phyloP scores from a whole-genome alignment of 2,329 filamentous ascomycete genomes.

The Alternaria sp. region DNA sequence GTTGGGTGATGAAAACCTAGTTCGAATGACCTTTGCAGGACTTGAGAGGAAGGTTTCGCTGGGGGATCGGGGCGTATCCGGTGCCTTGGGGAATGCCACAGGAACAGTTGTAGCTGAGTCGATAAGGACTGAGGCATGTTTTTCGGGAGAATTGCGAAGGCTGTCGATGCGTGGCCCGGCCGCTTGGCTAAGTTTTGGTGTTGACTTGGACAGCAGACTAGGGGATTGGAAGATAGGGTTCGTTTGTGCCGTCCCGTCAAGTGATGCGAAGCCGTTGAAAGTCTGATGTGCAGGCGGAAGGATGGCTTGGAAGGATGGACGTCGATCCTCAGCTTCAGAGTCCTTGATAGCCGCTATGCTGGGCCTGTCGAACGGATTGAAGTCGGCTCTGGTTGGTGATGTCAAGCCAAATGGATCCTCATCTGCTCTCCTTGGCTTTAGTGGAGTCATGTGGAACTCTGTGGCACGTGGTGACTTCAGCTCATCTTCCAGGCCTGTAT shows the following conservation, averaged over 20 bases:
- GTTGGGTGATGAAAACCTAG: conserved; percentile 53
- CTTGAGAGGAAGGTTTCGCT: conserved; percentile 41
- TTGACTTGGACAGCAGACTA: conserved; percentile 19
- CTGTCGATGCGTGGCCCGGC: conserved; percentile 36
- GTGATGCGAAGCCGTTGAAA: conserved; percentile 48
- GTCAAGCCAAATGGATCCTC: conserved; percentile 51
- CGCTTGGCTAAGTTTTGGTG: conserved; percentile 21
- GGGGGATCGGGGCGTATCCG: conserved; percentile 27
- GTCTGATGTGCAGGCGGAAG: conserved; percentile 46
- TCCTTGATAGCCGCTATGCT: conserved; percentile 28
- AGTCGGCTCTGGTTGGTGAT: conserved; percentile 55
- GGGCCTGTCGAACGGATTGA: conserved; percentile 42
- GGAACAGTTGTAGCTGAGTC: conserved; percentile 21
- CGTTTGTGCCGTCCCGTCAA: conserved; percentile 47
- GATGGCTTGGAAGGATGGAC: conserved; percentile 50
- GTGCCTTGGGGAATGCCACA: conserved; percentile 23
- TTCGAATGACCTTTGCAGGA: conserved; percentile 42
- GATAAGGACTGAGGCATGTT: conserved; percentile 19
- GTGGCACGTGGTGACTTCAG: conserved; percentile 46
- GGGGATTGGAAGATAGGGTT: conserved; percentile 31
- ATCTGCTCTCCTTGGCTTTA: conserved; percentile 44
- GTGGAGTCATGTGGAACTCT: conserved; percentile 52
- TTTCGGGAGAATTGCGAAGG: conserved; percentile 33
- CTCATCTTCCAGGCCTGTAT: conserved; percentile 50
- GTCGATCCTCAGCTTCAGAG: conserved; percentile 37